phyloP scores from a whole-genome alignment of 139 green algal genomes.

The Chlorella sp. region DNA sequence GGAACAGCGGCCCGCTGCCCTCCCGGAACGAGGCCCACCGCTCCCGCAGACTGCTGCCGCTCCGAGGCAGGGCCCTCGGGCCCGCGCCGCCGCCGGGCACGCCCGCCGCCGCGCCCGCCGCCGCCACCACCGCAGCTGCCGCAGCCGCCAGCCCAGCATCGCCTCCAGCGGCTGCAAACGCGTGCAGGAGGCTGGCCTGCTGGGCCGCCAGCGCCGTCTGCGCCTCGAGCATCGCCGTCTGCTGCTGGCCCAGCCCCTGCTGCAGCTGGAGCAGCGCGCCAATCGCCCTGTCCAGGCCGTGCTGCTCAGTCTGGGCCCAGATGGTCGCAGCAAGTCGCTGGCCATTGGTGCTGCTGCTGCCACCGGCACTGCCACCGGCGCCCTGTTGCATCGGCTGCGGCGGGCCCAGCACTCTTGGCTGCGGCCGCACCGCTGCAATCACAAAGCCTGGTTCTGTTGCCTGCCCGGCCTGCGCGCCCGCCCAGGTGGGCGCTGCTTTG shows the following conservation, averaged over 20 bases:
- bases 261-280: slow-evolving; percentile 53
- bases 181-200: too few relatives aligned
- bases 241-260: slow-evolving; percentile 55
- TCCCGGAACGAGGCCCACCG: too few relatives aligned
- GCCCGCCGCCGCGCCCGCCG: too few relatives aligned
- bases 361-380: neutral
- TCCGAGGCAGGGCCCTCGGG: too few relatives aligned
- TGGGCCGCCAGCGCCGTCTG: too few relatives aligned
- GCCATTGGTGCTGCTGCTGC: neutral
- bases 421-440: neutral
- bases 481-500: neutral
- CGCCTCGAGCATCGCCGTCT: neutral
- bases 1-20: too few relatives aligned
- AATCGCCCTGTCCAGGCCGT: slow-evolving; percentile 1
- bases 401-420: neutral
- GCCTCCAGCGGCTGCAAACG: too few relatives aligned
- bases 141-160: too few relatives aligned
- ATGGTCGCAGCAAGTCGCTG: neutral
- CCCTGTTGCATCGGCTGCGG: neutral
- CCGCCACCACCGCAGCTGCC: too few relatives aligned
- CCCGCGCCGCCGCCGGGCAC: too few relatives aligned
- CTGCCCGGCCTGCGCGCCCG: neutral
- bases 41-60: too few relatives aligned
- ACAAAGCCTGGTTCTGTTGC: neutral
- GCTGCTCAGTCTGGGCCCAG: neutral